Evolutionary conservation across 2,329 filamentous ascomycete genomes (phyloP).

Genomic region (Aspergillus sp.): DNA sequence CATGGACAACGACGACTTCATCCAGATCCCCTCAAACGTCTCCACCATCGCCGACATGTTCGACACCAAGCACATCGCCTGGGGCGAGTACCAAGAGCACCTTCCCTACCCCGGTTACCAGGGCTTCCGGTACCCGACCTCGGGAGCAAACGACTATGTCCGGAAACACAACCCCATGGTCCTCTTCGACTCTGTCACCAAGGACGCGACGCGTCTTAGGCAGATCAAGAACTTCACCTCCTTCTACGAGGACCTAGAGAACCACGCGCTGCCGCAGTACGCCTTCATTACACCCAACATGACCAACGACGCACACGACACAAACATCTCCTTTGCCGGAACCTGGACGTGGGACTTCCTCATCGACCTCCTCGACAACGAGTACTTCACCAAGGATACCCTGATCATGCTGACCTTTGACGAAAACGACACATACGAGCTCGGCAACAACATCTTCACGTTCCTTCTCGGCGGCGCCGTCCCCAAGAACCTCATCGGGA

Average conservation of each 20-base stretch:
- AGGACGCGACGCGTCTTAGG: slow-evolving; percentile 62
- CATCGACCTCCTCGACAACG: slow-evolving; percentile 69
- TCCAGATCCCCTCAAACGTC: slow-evolving; percentile 62
- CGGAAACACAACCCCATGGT: slow-evolving; percentile 78
- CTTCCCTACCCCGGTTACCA: slow-evolving; percentile 76
- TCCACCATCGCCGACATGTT: slow-evolving; percentile 72
- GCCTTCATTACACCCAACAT: slow-evolving; percentile 58
- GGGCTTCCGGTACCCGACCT: slow-evolving; percentile 63
- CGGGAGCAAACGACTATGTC: slow-evolving; percentile 73
- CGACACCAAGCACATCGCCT: slow-evolving; percentile 66
- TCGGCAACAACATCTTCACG: slow-evolving; percentile 70
- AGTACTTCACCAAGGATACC: slow-evolving; percentile 75
- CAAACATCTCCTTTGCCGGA: slow-evolving; percentile 69
- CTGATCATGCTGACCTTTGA: slow-evolving; percentile 84
- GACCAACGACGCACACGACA: slow-evolving; percentile 75
- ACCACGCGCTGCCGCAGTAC: slow-evolving; percentile 71
- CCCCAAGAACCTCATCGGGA: slow-evolving; percentile 65
- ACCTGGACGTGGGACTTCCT: slow-evolving; percentile 72
- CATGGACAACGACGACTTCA: slow-evolving; percentile 70
- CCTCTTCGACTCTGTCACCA: slow-evolving; percentile 67
- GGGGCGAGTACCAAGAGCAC: slow-evolving; percentile 77
- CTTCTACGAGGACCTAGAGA: slow-evolving; percentile 70
- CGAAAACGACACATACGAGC: slow-evolving; percentile 72
- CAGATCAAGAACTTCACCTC: slow-evolving; percentile 74
- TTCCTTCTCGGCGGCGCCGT: slow-evolving; percentile 78